Conservation (phyloP, 1,284 basidiomycete species). For the Peniophora sp. region DNA sequence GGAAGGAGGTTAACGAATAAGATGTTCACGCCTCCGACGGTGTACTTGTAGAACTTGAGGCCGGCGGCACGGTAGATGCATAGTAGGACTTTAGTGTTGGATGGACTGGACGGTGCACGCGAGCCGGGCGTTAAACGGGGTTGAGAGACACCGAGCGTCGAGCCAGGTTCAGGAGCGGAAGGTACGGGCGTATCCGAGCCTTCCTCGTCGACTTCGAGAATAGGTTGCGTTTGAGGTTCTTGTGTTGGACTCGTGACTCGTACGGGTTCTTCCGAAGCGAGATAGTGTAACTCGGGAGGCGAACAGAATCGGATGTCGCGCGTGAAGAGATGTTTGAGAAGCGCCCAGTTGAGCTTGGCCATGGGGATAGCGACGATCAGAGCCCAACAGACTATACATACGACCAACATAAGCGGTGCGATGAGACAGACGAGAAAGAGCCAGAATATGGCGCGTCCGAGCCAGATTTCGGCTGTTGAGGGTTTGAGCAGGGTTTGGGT, state of each 20-base stretch:
- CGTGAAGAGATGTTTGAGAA: conserved; percentile 78
- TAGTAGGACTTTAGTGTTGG: conserved; percentile 79
- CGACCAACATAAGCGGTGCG: conserved; percentile 82
- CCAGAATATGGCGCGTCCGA: conserved; percentile 81
- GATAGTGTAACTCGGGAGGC: conserved; percentile 44
- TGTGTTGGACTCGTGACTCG: conserved; percentile 22
- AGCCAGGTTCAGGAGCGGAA: conserved; percentile 3
- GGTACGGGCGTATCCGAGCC: conserved; percentile 18
- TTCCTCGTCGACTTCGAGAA: conserved; percentile 19
- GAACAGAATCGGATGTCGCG: conserved; percentile 89
- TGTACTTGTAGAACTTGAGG: conserved; percentile 97
- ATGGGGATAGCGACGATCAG: conserved; percentile 94
- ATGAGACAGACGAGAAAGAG: conserved; percentile 68
- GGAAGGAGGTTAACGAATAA: conserved; percentile 95
- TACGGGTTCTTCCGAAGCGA: conserved; percentile 9
- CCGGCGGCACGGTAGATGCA: conserved; percentile 94
- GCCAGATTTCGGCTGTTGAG: conserved; percentile 33
- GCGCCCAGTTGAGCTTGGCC: conserved; percentile 94
- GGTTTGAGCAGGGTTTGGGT: conserved; percentile 19
- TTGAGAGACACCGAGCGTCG: conserved; percentile 47
- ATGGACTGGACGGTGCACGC: conserved; percentile 64
- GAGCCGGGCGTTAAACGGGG: conserved; percentile 61
- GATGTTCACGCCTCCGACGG: conserved; percentile 97
- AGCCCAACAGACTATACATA: conserved; percentile 88
- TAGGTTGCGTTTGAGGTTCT: conserved; percentile 2